phyloP scores from a whole-genome alignment of 768 basidiomycete genomes.

The Leccinum arenicola region DNA sequence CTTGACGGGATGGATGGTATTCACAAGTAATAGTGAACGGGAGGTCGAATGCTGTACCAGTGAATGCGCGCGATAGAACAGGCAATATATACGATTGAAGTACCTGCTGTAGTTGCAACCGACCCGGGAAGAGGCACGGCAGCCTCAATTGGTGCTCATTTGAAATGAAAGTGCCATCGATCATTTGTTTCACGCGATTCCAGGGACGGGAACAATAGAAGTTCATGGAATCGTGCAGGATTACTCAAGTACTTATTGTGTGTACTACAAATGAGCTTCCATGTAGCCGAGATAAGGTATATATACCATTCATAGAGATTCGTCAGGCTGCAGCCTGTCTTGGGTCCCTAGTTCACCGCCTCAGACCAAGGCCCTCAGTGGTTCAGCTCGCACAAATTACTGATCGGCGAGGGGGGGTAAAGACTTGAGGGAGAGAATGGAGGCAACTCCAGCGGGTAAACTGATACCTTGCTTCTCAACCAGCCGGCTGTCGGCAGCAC shows the following conservation, averaged over 20 bases:
- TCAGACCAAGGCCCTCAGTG: no score
- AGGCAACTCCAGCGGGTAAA: not conserved
- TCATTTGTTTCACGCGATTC: not conserved
- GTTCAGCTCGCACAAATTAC: not conserved
- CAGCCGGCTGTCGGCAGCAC: conserved; percentile 2
- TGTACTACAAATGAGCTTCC: not conserved
- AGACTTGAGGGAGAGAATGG: not conserved
- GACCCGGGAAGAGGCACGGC: not conserved
- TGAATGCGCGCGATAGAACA: not conserved
- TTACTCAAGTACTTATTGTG: not conserved
- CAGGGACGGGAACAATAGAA: conserved; percentile 9
- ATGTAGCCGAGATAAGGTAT: conserved; percentile 10
- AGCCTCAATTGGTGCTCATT: not conserved
- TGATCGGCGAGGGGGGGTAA: not conserved
- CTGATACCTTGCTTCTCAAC: conserved; percentile 3
- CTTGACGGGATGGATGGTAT: conserved; percentile 12
- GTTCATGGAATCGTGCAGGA: not conserved
- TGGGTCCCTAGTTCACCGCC: not conserved
- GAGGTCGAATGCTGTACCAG: not conserved
- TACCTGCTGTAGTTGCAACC: not conserved
- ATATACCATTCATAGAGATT: not conserved
- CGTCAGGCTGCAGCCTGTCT: not conserved
- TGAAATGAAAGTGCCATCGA: not conserved
- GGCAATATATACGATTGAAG: not conserved
- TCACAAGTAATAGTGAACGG: not conserved